phyloP scores from a whole-genome alignment of 495 filamentous ascomycete genomes.

The Mytilinidion resinicola region DNA sequence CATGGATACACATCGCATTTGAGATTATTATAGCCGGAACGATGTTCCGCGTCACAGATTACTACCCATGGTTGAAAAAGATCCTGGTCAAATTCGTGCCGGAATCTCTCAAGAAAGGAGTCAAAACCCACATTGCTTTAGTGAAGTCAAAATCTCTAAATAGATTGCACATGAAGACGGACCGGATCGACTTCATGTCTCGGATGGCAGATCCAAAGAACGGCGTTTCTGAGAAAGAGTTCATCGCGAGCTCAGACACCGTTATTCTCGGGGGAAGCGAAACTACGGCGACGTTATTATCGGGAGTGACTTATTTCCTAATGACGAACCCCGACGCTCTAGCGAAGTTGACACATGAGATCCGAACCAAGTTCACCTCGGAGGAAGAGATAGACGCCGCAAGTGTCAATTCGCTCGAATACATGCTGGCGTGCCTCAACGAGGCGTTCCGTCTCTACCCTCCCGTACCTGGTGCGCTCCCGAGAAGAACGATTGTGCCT shows the following conservation, averaged over 20 bases:
- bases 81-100: background rate
- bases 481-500: constrained; percentile 16
- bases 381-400: constrained; percentile 43
- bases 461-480: constrained; percentile 22
- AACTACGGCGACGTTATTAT: constrained; percentile 47
- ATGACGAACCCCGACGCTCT: constrained; percentile 39
- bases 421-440: constrained; percentile 28
- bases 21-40: background rate
- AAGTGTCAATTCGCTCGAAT: constrained; percentile 31
- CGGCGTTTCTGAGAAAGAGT: background rate
- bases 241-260: background rate
- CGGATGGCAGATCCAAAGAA: background rate
- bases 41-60: background rate
- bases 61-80: background rate
- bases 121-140: background rate
- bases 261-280: constrained; percentile 51
- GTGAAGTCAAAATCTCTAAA: background rate
- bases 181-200: background rate
- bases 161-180: background rate
- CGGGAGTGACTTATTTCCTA: constrained; percentile 47
- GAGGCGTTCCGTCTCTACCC: constrained; percentile 27
- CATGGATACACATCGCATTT: constrained; percentile 34
- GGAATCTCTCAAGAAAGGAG: background rate
- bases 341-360: constrained; percentile 36
- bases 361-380: constrained; percentile 39